Conservation (phyloP, 108 stramenopile species). For the Cyclotella baltica region DNA sequence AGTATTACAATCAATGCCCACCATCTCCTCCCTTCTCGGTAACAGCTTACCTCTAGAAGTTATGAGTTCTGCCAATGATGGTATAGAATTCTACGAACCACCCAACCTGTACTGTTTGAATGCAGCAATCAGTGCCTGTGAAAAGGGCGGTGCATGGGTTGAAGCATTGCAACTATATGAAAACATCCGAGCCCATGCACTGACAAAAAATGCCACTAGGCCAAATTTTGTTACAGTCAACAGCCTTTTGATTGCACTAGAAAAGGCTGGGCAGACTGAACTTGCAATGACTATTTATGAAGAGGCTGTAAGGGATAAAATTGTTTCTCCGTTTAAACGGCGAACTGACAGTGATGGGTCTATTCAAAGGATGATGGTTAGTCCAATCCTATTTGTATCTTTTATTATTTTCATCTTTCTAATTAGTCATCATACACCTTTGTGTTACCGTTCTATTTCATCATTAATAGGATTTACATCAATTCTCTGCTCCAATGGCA, state of each 20-base stretch:
- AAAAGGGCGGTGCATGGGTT: constrained; percentile 84
- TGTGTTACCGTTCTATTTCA: not conserved
- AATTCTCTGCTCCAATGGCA: constrained; percentile 70
- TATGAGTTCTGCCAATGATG: not conserved
- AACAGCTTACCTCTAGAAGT: constrained; percentile 27
- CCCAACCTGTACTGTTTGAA: constrained; percentile 79
- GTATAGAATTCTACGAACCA: not conserved
- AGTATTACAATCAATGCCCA: constrained; percentile 62
- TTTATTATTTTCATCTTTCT: not conserved
- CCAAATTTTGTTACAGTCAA: constrained; percentile 76
- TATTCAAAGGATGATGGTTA: constrained; percentile 36
- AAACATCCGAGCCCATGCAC: constrained; percentile 47
- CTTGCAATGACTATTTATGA: constrained; percentile 67
- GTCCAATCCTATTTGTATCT: constrained; percentile 2
- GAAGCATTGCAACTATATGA: constrained; percentile 81
- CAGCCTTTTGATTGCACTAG: constrained; percentile 72
- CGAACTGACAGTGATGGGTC: constrained; percentile 39
- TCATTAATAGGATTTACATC: constrained; percentile 69
- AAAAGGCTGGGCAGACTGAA: constrained; percentile 71
- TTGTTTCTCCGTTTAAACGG: constrained; percentile 53
- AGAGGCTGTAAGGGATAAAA: constrained; percentile 56
- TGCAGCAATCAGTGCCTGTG: constrained; percentile 76
- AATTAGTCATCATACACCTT: not conserved
- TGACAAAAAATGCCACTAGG: constrained; percentile 25
- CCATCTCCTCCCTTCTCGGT: constrained; percentile 34